phyloP scores from a whole-genome alignment of 495 filamentous ascomycete species.

The Talaromyces liani region DNA sequence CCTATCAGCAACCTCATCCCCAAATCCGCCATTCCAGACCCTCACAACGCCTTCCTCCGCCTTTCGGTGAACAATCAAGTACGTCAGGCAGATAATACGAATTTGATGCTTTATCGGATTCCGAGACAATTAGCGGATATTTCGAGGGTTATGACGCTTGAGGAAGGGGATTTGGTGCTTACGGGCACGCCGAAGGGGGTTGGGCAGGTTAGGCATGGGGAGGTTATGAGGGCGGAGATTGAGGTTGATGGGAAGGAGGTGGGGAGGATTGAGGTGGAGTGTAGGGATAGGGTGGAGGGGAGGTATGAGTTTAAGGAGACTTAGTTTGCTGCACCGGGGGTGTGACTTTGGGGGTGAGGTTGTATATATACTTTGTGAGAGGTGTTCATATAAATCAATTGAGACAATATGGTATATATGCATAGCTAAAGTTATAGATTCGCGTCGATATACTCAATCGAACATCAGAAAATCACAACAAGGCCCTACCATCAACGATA shows the following conservation, averaged over 20 bases:
- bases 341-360: neutral
- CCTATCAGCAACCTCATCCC: constrained; percentile 73
- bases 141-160: constrained; percentile 85
- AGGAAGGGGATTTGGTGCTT: constrained; percentile 84
- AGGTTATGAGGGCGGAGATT: constrained; percentile 83
- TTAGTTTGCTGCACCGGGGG: constrained; percentile 9
- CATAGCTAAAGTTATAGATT: neutral
- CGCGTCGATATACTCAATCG: neutral
- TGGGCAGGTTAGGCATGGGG: constrained; percentile 74
- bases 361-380: neutral
- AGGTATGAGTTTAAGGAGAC: constrained; percentile 42
- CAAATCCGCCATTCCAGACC: constrained; percentile 73
- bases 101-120: constrained; percentile 86
- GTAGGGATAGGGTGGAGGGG: constrained; percentile 58
- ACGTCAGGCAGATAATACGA: constrained; percentile 77
- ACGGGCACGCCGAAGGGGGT: constrained; percentile 98
- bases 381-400: neutral
- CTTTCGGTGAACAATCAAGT: constrained; percentile 68
- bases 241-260: constrained; percentile 76
- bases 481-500: neutral
- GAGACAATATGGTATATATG: neutral
- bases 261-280: constrained; percentile 73
- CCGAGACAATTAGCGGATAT: constrained; percentile 85
- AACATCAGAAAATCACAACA: neutral
- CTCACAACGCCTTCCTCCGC: constrained; percentile 78